Evolutionary conservation across 148 eudicot genomes (phyloP), one percentile per base, ranked within the genome.

Genomic region (Fagopyrum esculentum): DNA sequence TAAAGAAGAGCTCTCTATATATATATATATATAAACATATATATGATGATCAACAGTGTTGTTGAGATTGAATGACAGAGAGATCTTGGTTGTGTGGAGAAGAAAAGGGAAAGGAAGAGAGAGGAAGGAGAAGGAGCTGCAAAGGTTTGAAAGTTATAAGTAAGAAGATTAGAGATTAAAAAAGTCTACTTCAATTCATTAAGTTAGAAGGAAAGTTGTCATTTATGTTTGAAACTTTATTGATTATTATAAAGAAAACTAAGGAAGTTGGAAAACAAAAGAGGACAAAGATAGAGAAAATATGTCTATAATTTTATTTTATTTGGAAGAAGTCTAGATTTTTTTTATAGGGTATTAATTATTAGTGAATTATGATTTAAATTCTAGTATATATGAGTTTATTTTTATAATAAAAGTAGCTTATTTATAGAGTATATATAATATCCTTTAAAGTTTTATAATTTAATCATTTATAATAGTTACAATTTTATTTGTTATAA

Each of bases 101-200:
- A 49, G 52, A 13, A 16, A 51, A 51, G 56, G 56, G 56, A 51
- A 51, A 51, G 56, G n/a, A 51, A 51, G 56, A 13, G n/a, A 51
- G 56, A 12, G 56, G 2, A 9, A 9, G 16, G 15, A 49, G 52
- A 43, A 5, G 46, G 35, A 66, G 71, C 71, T 35, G 47, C 47
- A 13, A 6, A 35, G 35, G 30, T 66, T 66, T 66, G 71, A 66
- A 66, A 66, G 71, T 13, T 66, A 66, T 66, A 66, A 13, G 19
- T 3, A 13, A 66, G 46, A 66, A 40, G n/a, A 12, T 66, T 40
- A 3, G 66, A 22, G 35, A 4, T 40, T 13, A 35, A 63, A 9
- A 63, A 63, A 63, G 69, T 63, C 69, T 66, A 66, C 46, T 40
- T 40, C 40, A 35, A 35, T 35, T 35, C 71, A 35, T 15, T 66